Percentiles rank a stretch among this genome's conserved stretches.
These are phyloP conservation scores for Macrocystidia cucumis DNA, from an alignment of 1,284 basidiomycete species.

Conservation along the genomic window DNA sequence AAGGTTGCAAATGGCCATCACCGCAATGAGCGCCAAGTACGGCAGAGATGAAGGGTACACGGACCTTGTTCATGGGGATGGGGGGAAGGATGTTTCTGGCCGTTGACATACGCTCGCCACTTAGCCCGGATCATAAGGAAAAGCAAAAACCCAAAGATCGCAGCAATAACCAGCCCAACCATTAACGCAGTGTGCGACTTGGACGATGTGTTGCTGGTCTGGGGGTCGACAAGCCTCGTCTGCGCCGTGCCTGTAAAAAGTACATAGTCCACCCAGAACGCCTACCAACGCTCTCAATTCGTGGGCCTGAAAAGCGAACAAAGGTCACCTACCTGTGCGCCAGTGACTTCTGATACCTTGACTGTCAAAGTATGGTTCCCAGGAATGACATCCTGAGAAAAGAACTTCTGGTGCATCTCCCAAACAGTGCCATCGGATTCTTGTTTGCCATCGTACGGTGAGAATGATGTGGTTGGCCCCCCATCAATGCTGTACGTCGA, in stretches of 20 bases:
- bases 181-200: no score
- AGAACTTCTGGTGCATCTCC: constrained; percentile 13
- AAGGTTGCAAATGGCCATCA: no score
- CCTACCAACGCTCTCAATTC: neutral
- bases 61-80: no score
- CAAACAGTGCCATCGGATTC: constrained; percentile 9
- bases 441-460: constrained; percentile 14
- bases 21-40: no score
- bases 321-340: constrained; percentile 11
- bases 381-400: constrained; percentile 11
- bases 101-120: no score
- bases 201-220: no score
- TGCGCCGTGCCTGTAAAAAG: constrained; percentile 4
- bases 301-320: neutral
- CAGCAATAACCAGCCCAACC: no score
- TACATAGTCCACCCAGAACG: constrained; percentile 9
- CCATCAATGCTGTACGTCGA: constrained; percentile 15
- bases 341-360: constrained; percentile 12
- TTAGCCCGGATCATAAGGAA: no score
- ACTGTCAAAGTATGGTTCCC: constrained; percentile 15
- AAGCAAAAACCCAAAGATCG: no score
- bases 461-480: constrained; percentile 6
- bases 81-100: no score
- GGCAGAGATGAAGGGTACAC: no score
- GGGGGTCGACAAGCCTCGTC: constrained; percentile 4